phyloP scores from a whole-genome alignment of 2,329 filamentous ascomycete genomes.

The Colletotrichum ledebouriae region DNA sequence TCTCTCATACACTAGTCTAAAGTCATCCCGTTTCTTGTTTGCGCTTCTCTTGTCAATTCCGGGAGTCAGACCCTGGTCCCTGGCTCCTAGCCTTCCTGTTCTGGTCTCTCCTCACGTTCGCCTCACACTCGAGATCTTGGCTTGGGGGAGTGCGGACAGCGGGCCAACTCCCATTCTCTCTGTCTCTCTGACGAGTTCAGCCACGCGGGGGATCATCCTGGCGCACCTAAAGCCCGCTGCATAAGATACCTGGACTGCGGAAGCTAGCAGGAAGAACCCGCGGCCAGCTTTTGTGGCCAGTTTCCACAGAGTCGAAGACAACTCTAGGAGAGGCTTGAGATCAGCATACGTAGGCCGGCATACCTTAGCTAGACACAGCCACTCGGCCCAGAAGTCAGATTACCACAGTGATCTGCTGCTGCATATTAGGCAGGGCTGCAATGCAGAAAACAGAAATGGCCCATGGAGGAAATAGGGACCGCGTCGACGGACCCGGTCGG shows the following conservation, averaged over 20 bases:
- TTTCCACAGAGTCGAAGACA: neutral
- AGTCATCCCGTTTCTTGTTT: constrained; percentile 32
- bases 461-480: constrained; percentile 26
- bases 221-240: constrained; percentile 28
- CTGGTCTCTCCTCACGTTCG: constrained; percentile 5
- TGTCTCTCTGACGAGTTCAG: constrained; percentile 30
- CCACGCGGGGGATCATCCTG: constrained; percentile 32
- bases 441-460: neutral
- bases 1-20: constrained; percentile 34
- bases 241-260: constrained; percentile 22
- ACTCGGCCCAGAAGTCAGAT: constrained; percentile 23
- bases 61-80: constrained; percentile 24
- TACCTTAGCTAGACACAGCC: constrained; percentile 35
- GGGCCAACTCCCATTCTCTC: neutral
- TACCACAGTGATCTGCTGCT: constrained; percentile 10
- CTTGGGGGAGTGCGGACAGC: constrained; percentile 39
- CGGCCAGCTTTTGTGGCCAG: neutral
- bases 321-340: constrained; percentile 11
- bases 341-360: constrained; percentile 30
- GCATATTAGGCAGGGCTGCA: constrained; percentile 11
- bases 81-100: constrained; percentile 14
- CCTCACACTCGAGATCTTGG: constrained; percentile 21
- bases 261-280: constrained; percentile 1
- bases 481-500: constrained; percentile 39
- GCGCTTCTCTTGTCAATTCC: constrained; percentile 22